Conservation (phyloP, 176 grass and related monocot species). For the Triticum monococcum region DNA sequence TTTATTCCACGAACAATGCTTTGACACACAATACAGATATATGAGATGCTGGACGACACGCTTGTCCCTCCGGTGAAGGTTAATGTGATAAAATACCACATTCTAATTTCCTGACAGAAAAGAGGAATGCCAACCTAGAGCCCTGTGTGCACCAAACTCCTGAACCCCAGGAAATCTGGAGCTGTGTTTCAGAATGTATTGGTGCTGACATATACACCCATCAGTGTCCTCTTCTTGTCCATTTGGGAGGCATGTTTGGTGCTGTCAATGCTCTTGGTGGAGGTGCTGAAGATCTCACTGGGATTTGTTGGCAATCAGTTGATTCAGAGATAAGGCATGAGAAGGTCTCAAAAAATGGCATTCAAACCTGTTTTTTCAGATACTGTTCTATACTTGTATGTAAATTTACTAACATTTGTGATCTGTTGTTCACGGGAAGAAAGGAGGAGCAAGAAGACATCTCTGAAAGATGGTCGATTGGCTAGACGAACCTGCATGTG, state of each 20-base stretch:
- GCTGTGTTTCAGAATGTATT: constrained; percentile 70
- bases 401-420: neutral
- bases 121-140: neutral
- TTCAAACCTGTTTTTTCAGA: neutral
- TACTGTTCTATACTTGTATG: neutral
- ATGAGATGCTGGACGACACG: neutral
- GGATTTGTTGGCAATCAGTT: constrained; percentile 31
- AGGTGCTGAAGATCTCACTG: constrained; percentile 59
- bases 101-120: neutral
- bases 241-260: constrained; percentile 75
- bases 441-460: neutral
- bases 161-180: constrained; percentile 60
- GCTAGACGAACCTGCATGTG: neutral
- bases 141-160: neutral
- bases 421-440: neutral
- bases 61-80: neutral
- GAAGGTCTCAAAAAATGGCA: constrained; percentile 29
- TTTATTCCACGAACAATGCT: neutral
- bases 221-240: constrained; percentile 56
- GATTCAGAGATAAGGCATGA: constrained; percentile 43
- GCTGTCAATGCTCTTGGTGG: constrained; percentile 60
- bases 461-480: neutral
- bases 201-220: constrained; percentile 70
- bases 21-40: neutral
- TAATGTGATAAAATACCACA: neutral